Evolutionary conservation across 2,329 filamentous ascomycete species (phyloP).

Genomic region (Capronia coronata): DNA sequence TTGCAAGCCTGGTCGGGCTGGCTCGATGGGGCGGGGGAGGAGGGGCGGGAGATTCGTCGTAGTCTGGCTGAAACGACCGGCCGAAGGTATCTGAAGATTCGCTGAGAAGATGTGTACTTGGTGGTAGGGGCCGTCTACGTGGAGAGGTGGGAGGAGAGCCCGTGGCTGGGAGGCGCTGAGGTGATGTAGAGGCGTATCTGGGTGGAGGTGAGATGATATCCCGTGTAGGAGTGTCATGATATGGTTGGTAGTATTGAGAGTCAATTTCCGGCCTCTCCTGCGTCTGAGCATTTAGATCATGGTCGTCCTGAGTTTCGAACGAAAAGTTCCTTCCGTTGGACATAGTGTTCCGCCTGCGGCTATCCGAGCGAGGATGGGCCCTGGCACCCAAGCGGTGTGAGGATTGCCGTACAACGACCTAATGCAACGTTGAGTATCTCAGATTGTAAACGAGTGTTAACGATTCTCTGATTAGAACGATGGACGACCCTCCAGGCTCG

Average conservation of each 20-base stretch:
- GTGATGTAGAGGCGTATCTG: conserved; percentile 22
- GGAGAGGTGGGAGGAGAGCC: conserved; percentile 20
- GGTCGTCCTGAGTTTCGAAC: conserved; percentile 28
- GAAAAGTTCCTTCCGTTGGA: conserved; percentile 26
- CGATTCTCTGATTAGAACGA: not conserved
- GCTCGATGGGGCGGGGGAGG: conserved; percentile 32
- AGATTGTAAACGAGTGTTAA: not conserved
- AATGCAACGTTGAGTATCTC: not conserved
- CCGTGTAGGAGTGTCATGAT: conserved; percentile 25
- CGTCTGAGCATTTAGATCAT: conserved; percentile 7
- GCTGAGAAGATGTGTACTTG: conserved; percentile 16
- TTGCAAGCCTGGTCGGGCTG: conserved; percentile 28
- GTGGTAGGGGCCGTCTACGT: conserved; percentile 12
- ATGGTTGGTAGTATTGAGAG: conserved; percentile 19
- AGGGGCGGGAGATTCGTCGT: conserved; percentile 26
- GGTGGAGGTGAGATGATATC: conserved; percentile 28
- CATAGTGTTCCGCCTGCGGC: conserved; percentile 17
- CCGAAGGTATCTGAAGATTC: conserved; percentile 16
- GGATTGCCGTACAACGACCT: not conserved
- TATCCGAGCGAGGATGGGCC: conserved; percentile 1
- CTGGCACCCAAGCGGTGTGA: not conserved
- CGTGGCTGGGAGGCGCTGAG: conserved; percentile 9
- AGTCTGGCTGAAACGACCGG: conserved; percentile 8
- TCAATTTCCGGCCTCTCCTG: conserved; percentile 11
- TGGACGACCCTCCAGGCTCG: not conserved